A percentile compares a stretch with the other conserved stretches of the same genome.
Conservation (phyloP, 2,329 filamentous ascomycete species). For the Colletotrichum coccodes region DNA sequence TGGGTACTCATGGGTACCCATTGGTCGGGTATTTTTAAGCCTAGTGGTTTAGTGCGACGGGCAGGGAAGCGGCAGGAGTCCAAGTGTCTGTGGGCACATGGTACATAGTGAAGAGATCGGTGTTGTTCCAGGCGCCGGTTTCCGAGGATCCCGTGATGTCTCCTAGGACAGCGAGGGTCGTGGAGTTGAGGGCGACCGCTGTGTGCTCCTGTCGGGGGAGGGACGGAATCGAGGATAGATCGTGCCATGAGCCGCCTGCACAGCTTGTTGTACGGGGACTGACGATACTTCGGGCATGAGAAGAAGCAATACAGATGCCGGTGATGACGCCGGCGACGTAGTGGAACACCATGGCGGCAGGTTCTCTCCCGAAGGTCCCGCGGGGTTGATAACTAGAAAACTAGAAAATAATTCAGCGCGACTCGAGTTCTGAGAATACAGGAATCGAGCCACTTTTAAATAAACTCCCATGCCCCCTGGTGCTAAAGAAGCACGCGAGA, state of each 20-base stretch:
- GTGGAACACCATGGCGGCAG: background rate
- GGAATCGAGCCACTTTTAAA: too few relatives aligned
- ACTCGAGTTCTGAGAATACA: too few relatives aligned
- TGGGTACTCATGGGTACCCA: too few relatives aligned
- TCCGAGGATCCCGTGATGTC: constrained; percentile 37
- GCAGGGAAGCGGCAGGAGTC: constrained; percentile 41
- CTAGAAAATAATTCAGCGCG: too few relatives aligned
- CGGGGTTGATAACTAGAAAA: too few relatives aligned
- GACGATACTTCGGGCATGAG: background rate
- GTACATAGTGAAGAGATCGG: background rate
- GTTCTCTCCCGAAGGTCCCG: background rate
- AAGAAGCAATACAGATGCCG: background rate
- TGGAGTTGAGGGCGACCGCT: constrained; percentile 36
- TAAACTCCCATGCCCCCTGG: background rate
- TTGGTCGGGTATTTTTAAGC: too few relatives aligned
- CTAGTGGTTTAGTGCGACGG: constrained; percentile 44
- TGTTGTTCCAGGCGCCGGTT: background rate
- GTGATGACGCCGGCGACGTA: background rate
- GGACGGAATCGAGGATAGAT: constrained; percentile 36
- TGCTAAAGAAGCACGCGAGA: background rate
- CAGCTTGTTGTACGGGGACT: background rate
- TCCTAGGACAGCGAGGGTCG: constrained; percentile 39
- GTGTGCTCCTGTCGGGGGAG: constrained; percentile 41
- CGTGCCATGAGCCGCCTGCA: constrained; percentile 33
- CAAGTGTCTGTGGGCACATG: background rate